Evolutionary conservation across 148 eudicot genomes (phyloP), one percentile per base, ranked within the genome.

Genomic region (Vaccinium vitisidaea): DNA sequence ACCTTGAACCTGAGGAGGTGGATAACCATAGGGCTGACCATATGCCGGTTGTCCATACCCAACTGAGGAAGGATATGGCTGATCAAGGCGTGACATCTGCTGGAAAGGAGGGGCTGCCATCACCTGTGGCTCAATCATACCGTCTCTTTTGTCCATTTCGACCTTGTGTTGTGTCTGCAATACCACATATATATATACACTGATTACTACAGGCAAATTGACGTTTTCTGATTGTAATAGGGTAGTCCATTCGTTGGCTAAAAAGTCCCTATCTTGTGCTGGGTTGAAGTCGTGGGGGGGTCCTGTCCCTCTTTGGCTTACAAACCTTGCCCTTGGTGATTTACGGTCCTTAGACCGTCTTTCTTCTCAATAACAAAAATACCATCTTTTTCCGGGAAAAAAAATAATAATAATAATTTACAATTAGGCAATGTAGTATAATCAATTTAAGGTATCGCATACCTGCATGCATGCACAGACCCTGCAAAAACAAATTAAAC

Each of bases 391-490:
- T 32, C 36, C 36, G 36, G 36, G 36, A 32, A 32, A 1, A 30
- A 32, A 1, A 30, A 30, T 30, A 30, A 30, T 30, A 30, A 30
- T 30, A 32, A 50, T 30, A 73, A 59, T 83, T 58, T 75, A 4
- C 36, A 14, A 39, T 58, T 15, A 55, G 67, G 32, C 55, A 75
- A n/a, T 58, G 8, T 5, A 43, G 46, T 43, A 43, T 43, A 43
- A 43, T 32, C 46, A 1, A 3, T 8, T 81, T 19, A 48, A 74
- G 56, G 36, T 70, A 56, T 81, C 14, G 65, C 90, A 86, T 92
- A 96, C 99, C 99, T 96, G 99, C 99, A 97, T 95, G 83, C 99
- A 97, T 2, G 98, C 96, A 49, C 98, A 97, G 81, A 69, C 74
- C 74, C 74, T 69, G 74, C 74, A 69, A 69, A 69, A 30, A 86